These are phyloP conservation scores for Ophiostoma australiae DNA, from an alignment of 2,329 filamentous ascomycete genomes.

Conservation along the genomic window DNA sequence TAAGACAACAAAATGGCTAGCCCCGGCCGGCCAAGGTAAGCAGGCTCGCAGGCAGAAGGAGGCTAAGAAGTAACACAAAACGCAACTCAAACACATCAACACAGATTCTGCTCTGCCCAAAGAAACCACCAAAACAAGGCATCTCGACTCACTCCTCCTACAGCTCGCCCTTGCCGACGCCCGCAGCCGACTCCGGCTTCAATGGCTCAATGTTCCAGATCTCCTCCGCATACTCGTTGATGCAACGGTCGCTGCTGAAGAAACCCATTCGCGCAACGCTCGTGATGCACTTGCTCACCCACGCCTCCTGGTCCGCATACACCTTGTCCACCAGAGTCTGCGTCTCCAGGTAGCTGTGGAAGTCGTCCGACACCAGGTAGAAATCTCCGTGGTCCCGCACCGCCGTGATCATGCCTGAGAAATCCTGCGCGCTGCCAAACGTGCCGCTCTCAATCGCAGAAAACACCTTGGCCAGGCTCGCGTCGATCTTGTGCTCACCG, in stretches of 20 bases:
- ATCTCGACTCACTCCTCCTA: background rate
- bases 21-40: too few species aligned
- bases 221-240: conserved; percentile 92
- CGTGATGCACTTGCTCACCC: conserved; percentile 84
- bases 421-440: conserved; percentile 75
- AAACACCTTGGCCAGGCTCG: conserved; percentile 75
- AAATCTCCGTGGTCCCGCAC: conserved; percentile 94
- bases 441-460: conserved; percentile 70
- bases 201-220: conserved; percentile 97
- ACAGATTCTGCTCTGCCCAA: background rate
- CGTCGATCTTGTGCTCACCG: conserved; percentile 67
- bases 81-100: conserved; percentile 4
- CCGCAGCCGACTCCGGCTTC: conserved; percentile 37
- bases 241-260: conserved; percentile 91
- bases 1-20: background rate
- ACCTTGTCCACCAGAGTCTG: conserved; percentile 87
- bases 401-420: conserved; percentile 75
- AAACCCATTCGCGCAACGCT: conserved; percentile 94
- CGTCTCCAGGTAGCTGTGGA: conserved; percentile 88
- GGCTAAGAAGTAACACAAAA: background rate
- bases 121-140: background rate
- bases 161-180: conserved; percentile 20
- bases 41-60: background rate
- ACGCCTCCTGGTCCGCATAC: conserved; percentile 87
- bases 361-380: conserved; percentile 96